A percentile compares a stretch with the other conserved stretches of the same genome.
Evolutionary conservation across 2,329 filamentous ascomycete species (phyloP).

Genomic region (Grosmannia huntii): DNA sequence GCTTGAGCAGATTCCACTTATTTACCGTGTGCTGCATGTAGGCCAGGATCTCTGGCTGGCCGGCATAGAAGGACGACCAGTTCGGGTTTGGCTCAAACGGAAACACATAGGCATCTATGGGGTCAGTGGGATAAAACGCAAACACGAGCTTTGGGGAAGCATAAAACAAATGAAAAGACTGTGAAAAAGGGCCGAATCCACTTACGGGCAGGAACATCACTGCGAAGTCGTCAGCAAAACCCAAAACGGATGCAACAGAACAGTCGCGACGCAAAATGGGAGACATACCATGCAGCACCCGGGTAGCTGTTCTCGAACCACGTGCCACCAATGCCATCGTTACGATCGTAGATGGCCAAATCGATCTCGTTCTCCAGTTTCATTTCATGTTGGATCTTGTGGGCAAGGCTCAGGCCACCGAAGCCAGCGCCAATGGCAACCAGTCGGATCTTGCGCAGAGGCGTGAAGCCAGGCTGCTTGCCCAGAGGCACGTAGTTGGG

Average conservation of each 20-base stretch:
- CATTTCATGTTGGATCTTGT: neutral
- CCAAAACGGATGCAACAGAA: neutral
- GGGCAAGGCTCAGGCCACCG: neutral
- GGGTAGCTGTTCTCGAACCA: slow-evolving; percentile 7
- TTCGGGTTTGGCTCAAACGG: neutral
- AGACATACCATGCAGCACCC: neutral
- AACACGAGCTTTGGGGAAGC: too few relatives aligned
- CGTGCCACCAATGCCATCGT: slow-evolving; percentile 4
- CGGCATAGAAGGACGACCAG: neutral
- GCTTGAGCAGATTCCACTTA: neutral
- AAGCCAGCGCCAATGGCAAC: neutral
- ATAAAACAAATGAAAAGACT: too few relatives aligned
- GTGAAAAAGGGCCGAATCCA: neutral
- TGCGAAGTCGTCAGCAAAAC: neutral
- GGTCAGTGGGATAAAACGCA: neutral
- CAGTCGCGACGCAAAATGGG: too few relatives aligned
- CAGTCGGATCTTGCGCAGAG: neutral
- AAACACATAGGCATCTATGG: neutral
- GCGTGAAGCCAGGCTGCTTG: neutral
- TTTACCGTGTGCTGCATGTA: neutral
- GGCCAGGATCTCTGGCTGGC: neutral
- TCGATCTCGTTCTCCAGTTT: slow-evolving; percentile 13
- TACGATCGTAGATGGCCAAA: slow-evolving; percentile 16
- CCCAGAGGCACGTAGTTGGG: neutral
- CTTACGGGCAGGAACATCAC: neutral